Conservation (phyloP, 179 eudicot species). For the Silene vulgaris region DNA sequence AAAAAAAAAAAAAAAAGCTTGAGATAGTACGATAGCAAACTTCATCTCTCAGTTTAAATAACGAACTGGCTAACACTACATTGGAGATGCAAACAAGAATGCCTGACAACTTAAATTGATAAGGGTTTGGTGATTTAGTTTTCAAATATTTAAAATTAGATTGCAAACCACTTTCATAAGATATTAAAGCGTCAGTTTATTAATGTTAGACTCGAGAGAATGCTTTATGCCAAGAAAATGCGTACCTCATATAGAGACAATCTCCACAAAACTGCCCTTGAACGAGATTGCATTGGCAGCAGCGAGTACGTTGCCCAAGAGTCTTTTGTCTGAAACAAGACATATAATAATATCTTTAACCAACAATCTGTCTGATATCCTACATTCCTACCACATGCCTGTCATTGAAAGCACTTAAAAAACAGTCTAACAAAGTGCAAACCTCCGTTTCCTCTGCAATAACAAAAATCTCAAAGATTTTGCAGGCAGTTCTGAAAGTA, state of each 20-base stretch:
- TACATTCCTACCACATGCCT: neutral
- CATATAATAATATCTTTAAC: neutral
- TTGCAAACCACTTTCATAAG: neutral
- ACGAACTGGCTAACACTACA: neutral
- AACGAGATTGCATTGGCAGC: constrained; percentile 59
- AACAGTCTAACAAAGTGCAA: neutral
- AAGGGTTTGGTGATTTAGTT: neutral
- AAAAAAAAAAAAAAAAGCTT: too few relatives aligned
- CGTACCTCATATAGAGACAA: constrained; percentile 77
- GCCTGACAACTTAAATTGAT: neutral
- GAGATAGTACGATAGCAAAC: neutral
- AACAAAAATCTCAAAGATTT: neutral
- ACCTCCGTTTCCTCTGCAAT: neutral
- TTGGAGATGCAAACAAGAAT: neutral
- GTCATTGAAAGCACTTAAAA: neutral
- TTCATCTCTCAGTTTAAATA: neutral
- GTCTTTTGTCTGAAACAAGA: constrained; percentile 81
- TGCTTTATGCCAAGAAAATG: constrained; percentile 1
- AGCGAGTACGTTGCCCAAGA: constrained; percentile 77
- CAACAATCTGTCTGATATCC: neutral
- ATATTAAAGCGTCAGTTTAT: neutral
- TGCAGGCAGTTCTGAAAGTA: neutral
- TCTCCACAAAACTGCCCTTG: constrained; percentile 99
- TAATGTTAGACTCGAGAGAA: neutral
- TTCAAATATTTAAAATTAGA: neutral